These are phyloP conservation scores for Diaporthe sp. DNA, from an alignment of 2,329 filamentous ascomycete species.

Conservation along the genomic window DNA sequence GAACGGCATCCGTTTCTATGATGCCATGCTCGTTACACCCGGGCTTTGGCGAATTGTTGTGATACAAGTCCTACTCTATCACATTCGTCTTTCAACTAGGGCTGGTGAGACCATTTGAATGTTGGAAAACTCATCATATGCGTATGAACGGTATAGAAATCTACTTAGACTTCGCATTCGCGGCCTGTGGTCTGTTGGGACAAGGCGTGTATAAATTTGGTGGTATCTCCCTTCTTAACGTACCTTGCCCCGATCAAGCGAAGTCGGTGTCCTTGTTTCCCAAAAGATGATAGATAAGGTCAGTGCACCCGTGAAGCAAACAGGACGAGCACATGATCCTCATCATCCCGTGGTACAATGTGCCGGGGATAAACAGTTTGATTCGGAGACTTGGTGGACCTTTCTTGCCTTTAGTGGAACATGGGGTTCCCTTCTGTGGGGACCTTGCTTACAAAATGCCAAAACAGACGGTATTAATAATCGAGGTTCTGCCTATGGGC, in stretches of 20 bases:
- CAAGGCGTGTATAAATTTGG: no score
- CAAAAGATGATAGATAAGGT: not conserved
- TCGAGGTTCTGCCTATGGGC: not conserved
- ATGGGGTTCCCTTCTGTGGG: not conserved
- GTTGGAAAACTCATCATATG: not conserved
- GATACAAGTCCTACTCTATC: not conserved
- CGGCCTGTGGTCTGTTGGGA: no score
- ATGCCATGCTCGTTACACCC: not conserved
- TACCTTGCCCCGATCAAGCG: not conserved
- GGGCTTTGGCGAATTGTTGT: not conserved
- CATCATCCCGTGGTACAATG: not conserved
- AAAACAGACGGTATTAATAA: slow-evolving; percentile 2
- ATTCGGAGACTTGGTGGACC: not conserved
- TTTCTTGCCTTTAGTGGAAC: not conserved
- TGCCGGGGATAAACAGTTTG: no score
- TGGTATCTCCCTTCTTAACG: not conserved
- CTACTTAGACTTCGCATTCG: no score
- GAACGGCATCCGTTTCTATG: not conserved
- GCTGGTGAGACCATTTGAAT: not conserved
- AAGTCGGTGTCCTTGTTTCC: no score
- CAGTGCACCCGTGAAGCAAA: not conserved
- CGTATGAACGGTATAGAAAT: not conserved
- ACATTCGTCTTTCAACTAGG: not conserved
- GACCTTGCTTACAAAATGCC: not conserved
- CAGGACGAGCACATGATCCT: not conserved